Evolutionary conservation across 2,329 filamentous ascomycete species (phyloP).

Genomic region (Penicillium sp.): DNA sequence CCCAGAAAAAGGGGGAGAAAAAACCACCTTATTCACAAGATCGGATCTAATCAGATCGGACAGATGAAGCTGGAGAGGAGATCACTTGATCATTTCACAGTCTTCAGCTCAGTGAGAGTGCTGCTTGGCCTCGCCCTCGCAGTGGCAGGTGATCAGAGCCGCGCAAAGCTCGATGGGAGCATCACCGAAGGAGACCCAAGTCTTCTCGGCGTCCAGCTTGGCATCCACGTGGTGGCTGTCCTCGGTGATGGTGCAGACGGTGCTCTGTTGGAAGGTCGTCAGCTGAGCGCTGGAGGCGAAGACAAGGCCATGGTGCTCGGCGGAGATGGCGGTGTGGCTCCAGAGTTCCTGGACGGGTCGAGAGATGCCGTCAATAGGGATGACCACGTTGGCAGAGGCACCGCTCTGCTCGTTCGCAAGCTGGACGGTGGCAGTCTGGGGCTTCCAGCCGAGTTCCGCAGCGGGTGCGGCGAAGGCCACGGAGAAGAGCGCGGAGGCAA

Average conservation of each 20-base stretch:
- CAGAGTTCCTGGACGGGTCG: conserved; percentile 18
- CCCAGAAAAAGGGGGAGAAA: no score
- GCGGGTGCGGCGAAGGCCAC: conserved; percentile 13
- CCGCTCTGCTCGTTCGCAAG: conserved; percentile 24
- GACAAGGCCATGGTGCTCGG: conserved; percentile 11
- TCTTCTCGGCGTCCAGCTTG: conserved; percentile 10
- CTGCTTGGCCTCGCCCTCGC: conserved; percentile 8
- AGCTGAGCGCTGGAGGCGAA: conserved; percentile 23
- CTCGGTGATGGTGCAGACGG: conserved; percentile 16
- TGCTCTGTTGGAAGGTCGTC: conserved; percentile 14
- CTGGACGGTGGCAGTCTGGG: conserved; percentile 16
- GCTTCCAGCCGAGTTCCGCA: conserved; percentile 3
- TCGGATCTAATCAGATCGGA: no score
- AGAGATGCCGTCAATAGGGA: conserved; percentile 17
- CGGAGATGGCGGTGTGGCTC: conserved; percentile 17
- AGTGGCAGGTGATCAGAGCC: conserved; percentile 13
- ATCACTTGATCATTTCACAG: background rate
- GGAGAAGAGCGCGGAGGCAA: conserved; percentile 16
- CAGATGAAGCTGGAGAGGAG: no score
- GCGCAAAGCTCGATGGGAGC: conserved; percentile 11
- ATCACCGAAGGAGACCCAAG: conserved; percentile 8
- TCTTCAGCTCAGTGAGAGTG: no score
- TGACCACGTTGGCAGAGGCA: conserved; percentile 15
- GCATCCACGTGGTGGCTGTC: conserved; percentile 4
- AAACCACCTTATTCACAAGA: no score